Conservation (phyloP, 1,284 basidiomycete species). For the Ceratobasidium sp. region DNA sequence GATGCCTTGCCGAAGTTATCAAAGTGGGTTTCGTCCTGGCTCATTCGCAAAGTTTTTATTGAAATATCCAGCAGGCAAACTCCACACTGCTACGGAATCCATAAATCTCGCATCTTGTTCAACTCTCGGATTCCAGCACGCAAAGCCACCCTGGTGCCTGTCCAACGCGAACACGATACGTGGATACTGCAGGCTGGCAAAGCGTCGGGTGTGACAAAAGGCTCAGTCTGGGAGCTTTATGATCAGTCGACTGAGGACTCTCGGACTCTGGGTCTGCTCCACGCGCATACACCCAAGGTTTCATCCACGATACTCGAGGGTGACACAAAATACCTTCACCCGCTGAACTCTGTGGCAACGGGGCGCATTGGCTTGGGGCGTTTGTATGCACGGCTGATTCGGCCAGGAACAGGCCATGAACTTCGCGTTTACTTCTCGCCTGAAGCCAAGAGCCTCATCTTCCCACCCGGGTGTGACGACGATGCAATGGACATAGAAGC, state of each 20-base stretch:
- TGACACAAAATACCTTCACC: background rate
- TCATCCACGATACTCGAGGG: background rate
- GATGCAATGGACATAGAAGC: background rate
- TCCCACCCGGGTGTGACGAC: background rate
- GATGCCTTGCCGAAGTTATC: slow-evolving; percentile 49
- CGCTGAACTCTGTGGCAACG: background rate
- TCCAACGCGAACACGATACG: slow-evolving; percentile 55
- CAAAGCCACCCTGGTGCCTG: slow-evolving; percentile 64
- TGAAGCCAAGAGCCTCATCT: slow-evolving; percentile 25
- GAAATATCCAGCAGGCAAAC: slow-evolving; percentile 58
- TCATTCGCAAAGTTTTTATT: background rate
- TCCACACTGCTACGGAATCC: slow-evolving; percentile 65
- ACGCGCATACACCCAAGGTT: slow-evolving; percentile 13
- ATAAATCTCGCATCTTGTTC: slow-evolving; percentile 67
- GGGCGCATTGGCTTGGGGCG: background rate
- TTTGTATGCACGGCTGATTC: slow-evolving; percentile 29
- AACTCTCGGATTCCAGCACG: slow-evolving; percentile 66
- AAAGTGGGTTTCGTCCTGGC: slow-evolving; percentile 48
- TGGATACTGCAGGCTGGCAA: slow-evolving; percentile 67
- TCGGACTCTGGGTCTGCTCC: background rate
- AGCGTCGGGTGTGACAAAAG: slow-evolving; percentile 71
- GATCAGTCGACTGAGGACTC: slow-evolving; percentile 69
- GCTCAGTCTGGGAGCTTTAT: slow-evolving; percentile 65
- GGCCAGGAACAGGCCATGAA: slow-evolving; percentile 22
- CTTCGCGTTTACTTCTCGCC: slow-evolving; percentile 32